These are phyloP conservation scores for Emericellopsis atlantica DNA, from an alignment of 2,329 filamentous ascomycete species.

Conservation along the genomic window DNA sequence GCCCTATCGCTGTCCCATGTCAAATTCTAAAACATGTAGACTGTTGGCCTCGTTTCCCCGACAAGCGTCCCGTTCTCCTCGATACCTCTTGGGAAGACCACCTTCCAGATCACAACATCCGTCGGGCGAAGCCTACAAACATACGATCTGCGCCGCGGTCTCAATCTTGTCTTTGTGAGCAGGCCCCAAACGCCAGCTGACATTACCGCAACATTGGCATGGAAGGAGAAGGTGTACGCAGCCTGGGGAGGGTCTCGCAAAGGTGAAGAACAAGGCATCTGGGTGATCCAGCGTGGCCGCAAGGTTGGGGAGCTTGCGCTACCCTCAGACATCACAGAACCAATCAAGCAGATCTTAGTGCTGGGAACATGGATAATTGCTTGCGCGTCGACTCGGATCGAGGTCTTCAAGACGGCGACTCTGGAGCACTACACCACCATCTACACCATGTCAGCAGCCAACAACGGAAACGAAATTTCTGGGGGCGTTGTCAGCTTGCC, in stretches of 20 bases:
- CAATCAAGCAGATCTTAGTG: conserved; percentile 64
- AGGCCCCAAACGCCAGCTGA: conserved; percentile 74
- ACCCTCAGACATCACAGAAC: conserved; percentile 52
- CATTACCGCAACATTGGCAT: conserved; percentile 79
- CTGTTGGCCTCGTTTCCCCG: conserved; percentile 84
- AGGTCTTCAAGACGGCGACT: conserved; percentile 78
- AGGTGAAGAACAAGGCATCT: conserved; percentile 54
- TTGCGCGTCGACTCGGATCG: conserved; percentile 61
- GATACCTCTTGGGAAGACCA: conserved; percentile 80
- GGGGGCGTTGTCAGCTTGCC: conserved; percentile 79
- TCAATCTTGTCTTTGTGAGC: conserved; percentile 89
- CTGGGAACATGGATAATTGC: conserved; percentile 89
- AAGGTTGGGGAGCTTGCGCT: conserved; percentile 64
- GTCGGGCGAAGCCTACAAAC: conserved; percentile 85
- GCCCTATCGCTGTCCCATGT: not conserved
- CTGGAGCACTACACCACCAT: conserved; percentile 87
- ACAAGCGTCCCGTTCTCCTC: conserved; percentile 84
- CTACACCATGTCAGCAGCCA: conserved; percentile 40
- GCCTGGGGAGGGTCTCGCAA: conserved; percentile 62
- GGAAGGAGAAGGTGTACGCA: conserved; percentile 79
- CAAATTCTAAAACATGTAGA: conserved; percentile 35
- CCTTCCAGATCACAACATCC: conserved; percentile 94
- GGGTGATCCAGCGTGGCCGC: conserved; percentile 87
- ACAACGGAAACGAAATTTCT: conserved; percentile 56
- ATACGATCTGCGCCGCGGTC: conserved; percentile 80